phyloP scores from a whole-genome alignment of 2,329 filamentous ascomycete genomes.

The Pochonia chlamydosporia region DNA sequence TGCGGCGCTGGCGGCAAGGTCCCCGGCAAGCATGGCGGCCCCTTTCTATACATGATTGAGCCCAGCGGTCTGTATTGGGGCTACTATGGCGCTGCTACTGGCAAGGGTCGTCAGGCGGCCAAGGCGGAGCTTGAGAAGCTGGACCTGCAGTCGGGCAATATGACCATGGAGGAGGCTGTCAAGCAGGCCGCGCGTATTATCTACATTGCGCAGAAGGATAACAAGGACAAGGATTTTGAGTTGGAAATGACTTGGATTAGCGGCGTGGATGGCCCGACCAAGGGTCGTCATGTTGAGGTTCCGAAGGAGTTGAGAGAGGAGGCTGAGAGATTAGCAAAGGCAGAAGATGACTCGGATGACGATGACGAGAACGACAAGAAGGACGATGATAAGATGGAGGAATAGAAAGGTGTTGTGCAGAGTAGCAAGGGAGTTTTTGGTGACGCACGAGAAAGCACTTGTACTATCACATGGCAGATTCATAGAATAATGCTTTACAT shows the following conservation, averaged over 20 bases:
- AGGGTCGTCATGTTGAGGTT: constrained; percentile 88
- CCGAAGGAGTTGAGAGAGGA: constrained; percentile 86
- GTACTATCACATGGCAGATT: constrained; percentile 31
- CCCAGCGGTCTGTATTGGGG: constrained; percentile 97
- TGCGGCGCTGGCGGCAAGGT: constrained; percentile 81
- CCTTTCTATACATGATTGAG: constrained; percentile 98
- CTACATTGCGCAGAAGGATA: constrained; percentile 95
- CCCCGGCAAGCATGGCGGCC: constrained; percentile 71
- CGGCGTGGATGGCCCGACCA: constrained; percentile 74
- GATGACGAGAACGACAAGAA: constrained; percentile 65
- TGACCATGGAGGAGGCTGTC: constrained; percentile 80
- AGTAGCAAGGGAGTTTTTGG: neutral
- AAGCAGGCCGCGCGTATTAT: constrained; percentile 97
- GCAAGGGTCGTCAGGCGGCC: constrained; percentile 92
- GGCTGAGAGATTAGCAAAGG: constrained; percentile 88
- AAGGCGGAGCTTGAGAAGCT: constrained; percentile 99
- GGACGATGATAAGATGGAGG: constrained; percentile 81
- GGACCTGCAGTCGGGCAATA: constrained; percentile 69
- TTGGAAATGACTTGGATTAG: constrained; percentile 99
- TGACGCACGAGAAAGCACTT: constrained; percentile 16
- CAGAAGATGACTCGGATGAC: constrained; percentile 79
- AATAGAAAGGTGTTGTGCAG: constrained; percentile 44
- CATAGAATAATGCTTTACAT: constrained; percentile 28
- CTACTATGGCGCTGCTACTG: constrained; percentile 95
- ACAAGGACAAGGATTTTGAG: constrained; percentile 99